Base-by-base conservation (phyloP, 139 green algal species). In the Chlamydomonas sp. region DNA sequence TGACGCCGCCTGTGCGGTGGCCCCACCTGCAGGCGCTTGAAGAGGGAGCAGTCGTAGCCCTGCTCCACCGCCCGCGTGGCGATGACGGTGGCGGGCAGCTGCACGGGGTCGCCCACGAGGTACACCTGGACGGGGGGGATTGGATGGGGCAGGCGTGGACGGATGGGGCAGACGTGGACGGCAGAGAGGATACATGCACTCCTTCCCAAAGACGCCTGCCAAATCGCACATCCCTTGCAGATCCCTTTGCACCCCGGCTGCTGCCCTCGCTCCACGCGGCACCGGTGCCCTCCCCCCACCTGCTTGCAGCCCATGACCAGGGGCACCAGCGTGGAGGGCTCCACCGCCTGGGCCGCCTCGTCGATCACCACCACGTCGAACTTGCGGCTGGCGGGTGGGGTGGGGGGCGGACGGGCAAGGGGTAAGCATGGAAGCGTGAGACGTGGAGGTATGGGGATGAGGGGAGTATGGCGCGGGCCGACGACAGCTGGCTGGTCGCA, bases 11-110 rank as follows among this genome's bases (percentile, higher is more conserved):
- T 73, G 67, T 1, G 14, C 14, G 67, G 14, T n/a, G 67, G 14
- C 67, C 82, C 17, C 84, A 85, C 80, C 92, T 97, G 93, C 89
- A 99, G 90, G 5, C 96, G 85, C 90, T 95, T 95, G 94, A 97
- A 96, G 77, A 97, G 83, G 63, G 90, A 94, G 18, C 78, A 73
- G 82, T 95, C 87, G 85, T 97, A 97, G 62, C 89, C 90, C 78
- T 90, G 80, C 10, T 92, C 88, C 20, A 94, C 80, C 3, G 96
- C 96, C 1, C 89, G 83, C 57, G 84, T 80, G 77, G 91, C 94
- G 58, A 98, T 92, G 74, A 98, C 94, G 6, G 96, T 98, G 20
- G 96, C 91, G 12, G 96, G 96, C 79, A 98, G 94, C 93, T 98
- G 96, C 82, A 94, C 91, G 14, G 95, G 93, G 89, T 98, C 96